Evolutionary conservation across 1,284 basidiomycete genomes (phyloP).

Genomic region (Inonotus obliquus): DNA sequence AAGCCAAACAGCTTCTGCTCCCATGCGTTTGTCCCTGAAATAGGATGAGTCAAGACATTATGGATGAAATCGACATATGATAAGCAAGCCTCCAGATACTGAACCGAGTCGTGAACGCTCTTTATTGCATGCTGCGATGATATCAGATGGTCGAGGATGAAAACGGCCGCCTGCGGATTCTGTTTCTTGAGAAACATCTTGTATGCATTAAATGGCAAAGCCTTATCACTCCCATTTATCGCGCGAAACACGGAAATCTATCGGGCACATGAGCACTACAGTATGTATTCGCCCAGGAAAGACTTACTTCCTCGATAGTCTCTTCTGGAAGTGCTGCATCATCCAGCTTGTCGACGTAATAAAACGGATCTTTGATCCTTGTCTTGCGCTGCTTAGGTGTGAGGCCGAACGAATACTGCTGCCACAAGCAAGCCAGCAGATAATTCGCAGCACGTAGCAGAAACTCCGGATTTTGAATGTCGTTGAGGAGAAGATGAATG

Average conservation of each 20-base stretch:
- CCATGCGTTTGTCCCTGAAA: background rate
- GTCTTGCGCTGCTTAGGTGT: background rate
- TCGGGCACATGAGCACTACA: background rate
- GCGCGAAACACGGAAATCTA: constrained; percentile 14
- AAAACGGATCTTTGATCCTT: background rate
- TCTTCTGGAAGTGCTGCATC: background rate
- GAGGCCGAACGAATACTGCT: constrained; percentile 12
- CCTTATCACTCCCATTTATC: constrained; percentile 7
- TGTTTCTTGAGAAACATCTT: background rate
- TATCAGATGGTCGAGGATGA: constrained; percentile 14
- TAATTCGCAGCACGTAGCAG: constrained; percentile 7
- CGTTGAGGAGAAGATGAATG: constrained; percentile 40
- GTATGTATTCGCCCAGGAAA: background rate
- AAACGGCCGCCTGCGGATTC: constrained; percentile 6
- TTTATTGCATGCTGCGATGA: background rate
- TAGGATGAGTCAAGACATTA: background rate
- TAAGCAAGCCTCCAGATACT: constrained; percentile 6
- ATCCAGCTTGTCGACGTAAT: background rate
- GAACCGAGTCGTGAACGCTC: background rate
- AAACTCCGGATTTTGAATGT: constrained; percentile 21
- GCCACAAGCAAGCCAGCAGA: constrained; percentile 15
- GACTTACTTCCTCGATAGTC: constrained; percentile 6
- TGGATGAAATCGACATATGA: constrained; percentile 7
- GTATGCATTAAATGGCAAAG: background rate
- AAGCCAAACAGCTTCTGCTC: constrained; percentile 14